Percentiles rank a stretch among this genome's conserved stretches.
Evolutionary conservation across 2,329 filamentous ascomycete genomes (phyloP).

Genomic region (Rasamsonia emersonii): DNA sequence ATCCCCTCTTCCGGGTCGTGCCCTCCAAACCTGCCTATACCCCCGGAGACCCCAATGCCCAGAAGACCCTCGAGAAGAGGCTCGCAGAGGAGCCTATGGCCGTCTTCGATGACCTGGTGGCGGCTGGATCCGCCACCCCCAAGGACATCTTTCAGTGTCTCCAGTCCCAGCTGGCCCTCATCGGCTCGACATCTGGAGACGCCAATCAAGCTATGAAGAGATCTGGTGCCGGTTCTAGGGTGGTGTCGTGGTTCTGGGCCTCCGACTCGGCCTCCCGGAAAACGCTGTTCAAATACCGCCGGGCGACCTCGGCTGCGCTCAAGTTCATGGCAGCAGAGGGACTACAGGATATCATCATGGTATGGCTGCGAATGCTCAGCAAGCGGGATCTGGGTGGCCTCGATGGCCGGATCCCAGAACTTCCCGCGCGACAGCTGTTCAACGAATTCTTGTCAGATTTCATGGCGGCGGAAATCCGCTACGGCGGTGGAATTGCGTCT

Average conservation of each 20-base stretch:
- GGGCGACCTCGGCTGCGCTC: slow-evolving; percentile 17
- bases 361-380: slow-evolving; percentile 27
- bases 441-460: slow-evolving; percentile 21
- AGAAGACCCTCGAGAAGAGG: slow-evolving; percentile 12
- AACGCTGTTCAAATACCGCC: slow-evolving; percentile 21
- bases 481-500: slow-evolving; percentile 23
- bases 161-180: slow-evolving; percentile 23
- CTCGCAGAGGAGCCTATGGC: slow-evolving; percentile 24
- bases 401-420: slow-evolving; percentile 16
- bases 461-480: slow-evolving; percentile 24
- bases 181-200: slow-evolving; percentile 14
- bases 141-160: slow-evolving; percentile 21
- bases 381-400: slow-evolving; percentile 18
- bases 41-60: slow-evolving; percentile 10
- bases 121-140: slow-evolving; percentile 26
- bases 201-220: slow-evolving; percentile 22
- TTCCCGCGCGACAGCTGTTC: slow-evolving; percentile 15
- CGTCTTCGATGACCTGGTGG: slow-evolving; percentile 30
- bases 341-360: slow-evolving; percentile 22
- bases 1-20: slow-evolving; percentile 33
- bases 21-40: slow-evolving; percentile 16
- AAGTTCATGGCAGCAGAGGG: slow-evolving; percentile 34
- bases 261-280: slow-evolving; percentile 22
- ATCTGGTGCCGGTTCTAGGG: slow-evolving; percentile 24
- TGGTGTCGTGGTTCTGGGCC: slow-evolving; percentile 34